A percentile compares a stretch with the other conserved stretches of the same genome.
phyloP scores from a whole-genome alignment of 768 basidiomycete species.

The Podaxis pistillaris region DNA sequence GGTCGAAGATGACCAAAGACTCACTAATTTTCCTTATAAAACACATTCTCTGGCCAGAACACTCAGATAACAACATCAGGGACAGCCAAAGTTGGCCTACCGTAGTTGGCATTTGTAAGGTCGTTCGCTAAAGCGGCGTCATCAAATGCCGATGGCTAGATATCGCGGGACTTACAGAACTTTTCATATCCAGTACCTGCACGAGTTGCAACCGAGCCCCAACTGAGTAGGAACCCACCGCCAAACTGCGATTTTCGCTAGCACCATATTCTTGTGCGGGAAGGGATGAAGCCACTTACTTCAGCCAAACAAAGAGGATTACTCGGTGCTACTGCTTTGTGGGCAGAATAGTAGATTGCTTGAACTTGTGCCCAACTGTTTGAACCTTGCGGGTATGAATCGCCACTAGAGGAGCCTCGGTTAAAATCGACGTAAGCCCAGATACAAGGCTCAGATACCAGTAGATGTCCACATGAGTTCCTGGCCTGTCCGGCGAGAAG shows the following conservation, averaged over 20 bases:
- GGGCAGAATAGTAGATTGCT: conserved; percentile 44
- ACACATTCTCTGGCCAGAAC: conserved; percentile 41
- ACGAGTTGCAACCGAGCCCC: conserved; percentile 35
- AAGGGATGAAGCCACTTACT: conserved; percentile 23
- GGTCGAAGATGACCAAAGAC: conserved; percentile 11
- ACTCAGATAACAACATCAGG: not conserved
- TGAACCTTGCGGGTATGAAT: conserved; percentile 50
- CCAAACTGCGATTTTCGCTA: conserved; percentile 36
- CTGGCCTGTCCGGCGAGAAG: conserved; percentile 47
- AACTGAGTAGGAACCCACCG: conserved; percentile 45
- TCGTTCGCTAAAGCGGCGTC: conserved; percentile 28
- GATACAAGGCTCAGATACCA: conserved; percentile 29
- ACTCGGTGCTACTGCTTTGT: conserved; percentile 39
- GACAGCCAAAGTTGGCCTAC: conserved; percentile 22
- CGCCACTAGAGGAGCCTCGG: conserved; percentile 32
- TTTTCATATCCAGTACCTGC: conserved; percentile 54
- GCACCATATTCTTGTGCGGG: not conserved
- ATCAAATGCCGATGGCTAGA: not conserved
- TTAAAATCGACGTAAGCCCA: not conserved
- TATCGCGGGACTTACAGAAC: conserved; percentile 32
- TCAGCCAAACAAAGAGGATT: conserved; percentile 53
- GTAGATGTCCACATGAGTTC: conserved; percentile 47
- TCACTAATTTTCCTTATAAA: conserved; percentile 53
- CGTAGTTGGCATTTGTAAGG: conserved; percentile 42
- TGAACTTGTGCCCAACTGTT: conserved; percentile 51